Evolutionary conservation across 176 grass and related monocot species (phyloP).

Genomic region (Neostapfia colusana): DNA sequence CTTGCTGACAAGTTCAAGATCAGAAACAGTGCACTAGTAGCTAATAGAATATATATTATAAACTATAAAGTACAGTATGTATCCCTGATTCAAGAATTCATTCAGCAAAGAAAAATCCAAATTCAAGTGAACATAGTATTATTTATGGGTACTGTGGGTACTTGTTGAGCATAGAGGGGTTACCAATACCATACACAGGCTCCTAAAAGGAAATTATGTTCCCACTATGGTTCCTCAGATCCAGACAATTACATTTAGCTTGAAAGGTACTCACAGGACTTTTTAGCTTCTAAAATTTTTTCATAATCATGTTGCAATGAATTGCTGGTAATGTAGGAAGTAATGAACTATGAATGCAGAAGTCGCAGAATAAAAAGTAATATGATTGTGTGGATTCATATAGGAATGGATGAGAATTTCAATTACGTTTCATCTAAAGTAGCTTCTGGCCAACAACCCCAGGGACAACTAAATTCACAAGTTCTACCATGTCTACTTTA

Average conservation of each 20-base stretch:
- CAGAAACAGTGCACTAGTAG: not conserved
- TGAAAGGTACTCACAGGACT: not conserved
- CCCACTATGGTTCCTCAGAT: not conserved
- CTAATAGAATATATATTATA: not conserved
- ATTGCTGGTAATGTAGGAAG: not conserved
- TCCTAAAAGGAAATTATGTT: not conserved
- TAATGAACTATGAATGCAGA: not conserved
- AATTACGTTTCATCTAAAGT: not conserved
- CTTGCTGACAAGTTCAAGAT: not conserved
- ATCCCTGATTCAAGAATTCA: not conserved
- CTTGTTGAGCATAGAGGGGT: not conserved
- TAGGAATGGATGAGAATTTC: not conserved
- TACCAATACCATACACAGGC: not conserved
- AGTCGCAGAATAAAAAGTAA: not conserved
- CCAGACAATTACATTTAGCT: not conserved
- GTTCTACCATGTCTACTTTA: not conserved
- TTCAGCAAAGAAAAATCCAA: not conserved
- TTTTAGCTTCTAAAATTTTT: not conserved
- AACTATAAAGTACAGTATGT: not conserved
- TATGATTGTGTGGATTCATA: not conserved
- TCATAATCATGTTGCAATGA: not conserved
- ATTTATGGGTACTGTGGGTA: not conserved
- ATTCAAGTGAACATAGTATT: not conserved
- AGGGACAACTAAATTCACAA: conserved; percentile 2
- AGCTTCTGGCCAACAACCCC: not conserved